These are phyloP conservation scores for Boletus vermiculosoides DNA, from an alignment of 768 basidiomycete genomes.

Conservation along the genomic window DNA sequence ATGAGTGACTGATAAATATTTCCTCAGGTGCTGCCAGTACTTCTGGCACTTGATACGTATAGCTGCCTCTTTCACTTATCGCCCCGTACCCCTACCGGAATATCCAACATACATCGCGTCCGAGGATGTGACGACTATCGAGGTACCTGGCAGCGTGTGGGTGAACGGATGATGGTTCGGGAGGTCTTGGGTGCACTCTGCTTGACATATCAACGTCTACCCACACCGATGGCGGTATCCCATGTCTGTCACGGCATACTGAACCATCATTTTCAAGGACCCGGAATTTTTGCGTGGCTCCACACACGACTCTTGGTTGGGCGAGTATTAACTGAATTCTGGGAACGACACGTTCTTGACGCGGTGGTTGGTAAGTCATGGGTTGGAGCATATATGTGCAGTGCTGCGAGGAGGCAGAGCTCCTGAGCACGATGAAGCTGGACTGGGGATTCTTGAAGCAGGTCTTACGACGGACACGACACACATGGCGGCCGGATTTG, in stretches of 20 bases:
- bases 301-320: slow-evolving; percentile 92
- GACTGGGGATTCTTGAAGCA: slow-evolving; percentile 73
- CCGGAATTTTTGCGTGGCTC: slow-evolving; percentile 91
- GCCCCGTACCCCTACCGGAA: too few relatives aligned
- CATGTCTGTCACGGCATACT: slow-evolving; percentile 89
- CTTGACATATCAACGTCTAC: too few relatives aligned
- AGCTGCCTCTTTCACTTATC: too few relatives aligned
- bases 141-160: too few relatives aligned
- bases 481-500: slow-evolving; percentile 91
- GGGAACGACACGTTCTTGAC: slow-evolving; percentile 95
- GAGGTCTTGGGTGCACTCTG: too few relatives aligned
- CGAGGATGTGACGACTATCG: too few relatives aligned
- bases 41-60: too few relatives aligned
- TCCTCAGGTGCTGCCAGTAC: too few relatives aligned
- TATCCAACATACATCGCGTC: too few relatives aligned
- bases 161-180: too few relatives aligned
- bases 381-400: slow-evolving; percentile 94
- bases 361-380: slow-evolving; percentile 79
- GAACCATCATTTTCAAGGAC: slow-evolving; percentile 92
- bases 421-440: slow-evolving; percentile 92
- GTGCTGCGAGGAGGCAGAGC: slow-evolving; percentile 79
- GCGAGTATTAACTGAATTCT: slow-evolving; percentile 92
- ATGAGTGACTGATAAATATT: too few relatives aligned
- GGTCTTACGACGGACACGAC: slow-evolving; percentile 89
- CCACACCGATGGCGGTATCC: slow-evolving; percentile 92